A percentile compares a stretch with the other conserved stretches of the same genome.
These are phyloP conservation scores for Nothophaeocryptopus gaeumannii DNA, from an alignment of 2,329 filamentous ascomycete genomes.

Conservation along the genomic window DNA sequence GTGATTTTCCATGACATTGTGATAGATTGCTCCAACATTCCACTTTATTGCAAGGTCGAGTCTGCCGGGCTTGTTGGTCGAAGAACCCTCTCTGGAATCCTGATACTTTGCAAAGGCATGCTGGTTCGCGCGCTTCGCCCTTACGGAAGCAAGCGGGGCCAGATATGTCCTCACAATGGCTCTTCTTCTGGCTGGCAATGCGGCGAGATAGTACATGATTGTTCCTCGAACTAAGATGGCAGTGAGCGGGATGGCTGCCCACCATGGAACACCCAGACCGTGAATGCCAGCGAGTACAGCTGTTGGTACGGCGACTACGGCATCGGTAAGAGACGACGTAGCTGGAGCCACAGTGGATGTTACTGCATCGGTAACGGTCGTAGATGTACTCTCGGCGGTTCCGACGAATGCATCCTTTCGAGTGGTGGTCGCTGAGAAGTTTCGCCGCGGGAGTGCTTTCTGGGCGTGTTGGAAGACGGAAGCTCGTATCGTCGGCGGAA, in stretches of 20 bases:
- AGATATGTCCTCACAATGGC: slow-evolving; percentile 22
- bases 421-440: slow-evolving; percentile 27
- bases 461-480: slow-evolving; percentile 15
- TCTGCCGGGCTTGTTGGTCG: not conserved
- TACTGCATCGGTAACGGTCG: slow-evolving; percentile 22
- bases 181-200: slow-evolving; percentile 20
- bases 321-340: not conserved
- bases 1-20: not conserved
- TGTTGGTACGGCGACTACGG: slow-evolving; percentile 13
- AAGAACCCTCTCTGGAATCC: not conserved
- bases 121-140: not conserved
- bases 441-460: slow-evolving; percentile 12
- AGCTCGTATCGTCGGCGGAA: slow-evolving; percentile 24
- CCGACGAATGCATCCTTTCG: slow-evolving; percentile 11
- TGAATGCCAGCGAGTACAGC: slow-evolving; percentile 30
- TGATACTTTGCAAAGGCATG: not conserved
- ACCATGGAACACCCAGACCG: slow-evolving; percentile 33
- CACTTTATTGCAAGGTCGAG: not conserved
- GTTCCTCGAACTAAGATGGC: slow-evolving; percentile 31
- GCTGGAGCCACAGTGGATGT: no score
- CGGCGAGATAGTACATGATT: slow-evolving; percentile 27
- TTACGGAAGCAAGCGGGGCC: slow-evolving; percentile 15
- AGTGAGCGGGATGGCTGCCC: slow-evolving; percentile 28
- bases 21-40: not conserved
- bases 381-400: slow-evolving; percentile 10